phyloP scores from a whole-genome alignment of 140 eudicot species.

The Ambrosia hybrid region DNA sequence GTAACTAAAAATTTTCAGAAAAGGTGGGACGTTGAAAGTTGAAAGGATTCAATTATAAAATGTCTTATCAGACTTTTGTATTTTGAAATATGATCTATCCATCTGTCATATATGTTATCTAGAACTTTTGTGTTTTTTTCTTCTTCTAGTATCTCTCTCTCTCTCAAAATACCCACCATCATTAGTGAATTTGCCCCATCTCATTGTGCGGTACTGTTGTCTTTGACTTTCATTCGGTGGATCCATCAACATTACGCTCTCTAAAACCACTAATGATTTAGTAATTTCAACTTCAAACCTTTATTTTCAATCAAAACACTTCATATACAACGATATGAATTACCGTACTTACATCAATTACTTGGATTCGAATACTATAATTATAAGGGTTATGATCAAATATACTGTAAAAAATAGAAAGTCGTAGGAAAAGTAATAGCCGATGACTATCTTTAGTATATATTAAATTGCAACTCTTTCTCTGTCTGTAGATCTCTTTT shows the following conservation, averaged over 20 bases:
- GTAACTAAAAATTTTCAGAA: background rate
- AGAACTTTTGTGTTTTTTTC: background rate
- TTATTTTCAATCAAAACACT: background rate
- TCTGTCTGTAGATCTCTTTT: too few relatives aligned
- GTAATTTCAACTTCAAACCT: background rate
- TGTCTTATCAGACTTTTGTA: background rate
- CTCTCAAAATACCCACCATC: background rate
- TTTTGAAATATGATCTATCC: background rate
- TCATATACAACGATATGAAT: background rate
- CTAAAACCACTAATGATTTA: background rate
- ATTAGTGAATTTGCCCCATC: constrained; percentile 7
- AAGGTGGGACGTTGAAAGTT: background rate
- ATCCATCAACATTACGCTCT: background rate
- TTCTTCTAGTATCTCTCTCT: background rate
- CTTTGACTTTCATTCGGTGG: background rate
- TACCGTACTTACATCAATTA: background rate
- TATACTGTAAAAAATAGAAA: too few relatives aligned
- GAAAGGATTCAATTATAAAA: background rate
- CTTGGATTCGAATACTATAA: background rate
- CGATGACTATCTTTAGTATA: too few relatives aligned
- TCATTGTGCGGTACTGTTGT: background rate
- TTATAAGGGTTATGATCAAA: too few relatives aligned
- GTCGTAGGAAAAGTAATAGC: too few relatives aligned
- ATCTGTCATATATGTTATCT: background rate
- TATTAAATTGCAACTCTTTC: too few relatives aligned